phyloP scores from a whole-genome alignment of 2,329 filamentous ascomycete genomes.

The Sarocladium oryzae region DNA sequence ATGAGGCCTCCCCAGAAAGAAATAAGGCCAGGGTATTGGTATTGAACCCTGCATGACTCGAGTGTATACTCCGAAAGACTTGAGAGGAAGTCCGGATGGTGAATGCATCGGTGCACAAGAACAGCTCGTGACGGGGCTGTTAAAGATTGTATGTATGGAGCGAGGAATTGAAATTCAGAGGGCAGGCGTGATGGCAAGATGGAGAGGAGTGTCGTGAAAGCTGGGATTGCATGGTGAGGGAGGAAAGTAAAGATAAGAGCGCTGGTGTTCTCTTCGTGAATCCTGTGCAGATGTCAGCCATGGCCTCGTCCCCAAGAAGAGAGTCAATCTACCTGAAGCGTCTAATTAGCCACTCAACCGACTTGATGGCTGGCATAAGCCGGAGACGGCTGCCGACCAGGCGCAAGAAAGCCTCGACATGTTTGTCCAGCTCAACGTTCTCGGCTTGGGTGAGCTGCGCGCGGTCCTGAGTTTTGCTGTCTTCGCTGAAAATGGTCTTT shows the following conservation, averaged over 20 bases:
- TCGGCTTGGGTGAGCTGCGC: conserved; percentile 75
- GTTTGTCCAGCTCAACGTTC: conserved; percentile 73
- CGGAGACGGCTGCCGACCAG: conserved; percentile 70
- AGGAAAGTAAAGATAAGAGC: conserved; percentile 78
- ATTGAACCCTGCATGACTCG: conserved; percentile 61
- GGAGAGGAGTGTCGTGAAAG: conserved; percentile 79
- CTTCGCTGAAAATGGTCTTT: conserved; percentile 81
- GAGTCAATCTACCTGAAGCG: conserved; percentile 64
- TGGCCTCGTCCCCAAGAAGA: conserved; percentile 11
- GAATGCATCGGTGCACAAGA: conserved; percentile 76
- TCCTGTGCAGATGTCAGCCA: conserved; percentile 40
- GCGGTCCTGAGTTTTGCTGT: conserved; percentile 84
- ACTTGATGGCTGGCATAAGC: conserved; percentile 81
- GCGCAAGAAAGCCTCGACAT: conserved; percentile 75
- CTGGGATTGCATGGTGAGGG: conserved; percentile 81
- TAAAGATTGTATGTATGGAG: conserved; percentile 75
- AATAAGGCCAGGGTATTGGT: conserved; percentile 70
- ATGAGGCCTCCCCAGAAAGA: conserved; percentile 89
- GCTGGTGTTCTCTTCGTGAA: conserved; percentile 85
- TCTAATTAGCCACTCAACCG: conserved; percentile 90
- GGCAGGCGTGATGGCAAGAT: conserved; percentile 76
- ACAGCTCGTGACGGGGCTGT: conserved; percentile 72
- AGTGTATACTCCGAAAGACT: conserved; percentile 74
- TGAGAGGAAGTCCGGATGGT: conserved; percentile 69
- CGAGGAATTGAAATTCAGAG: conserved; percentile 72